Evolutionary conservation across 257 asterid species (phyloP).

Genomic region (Nicotiana paniculata): DNA sequence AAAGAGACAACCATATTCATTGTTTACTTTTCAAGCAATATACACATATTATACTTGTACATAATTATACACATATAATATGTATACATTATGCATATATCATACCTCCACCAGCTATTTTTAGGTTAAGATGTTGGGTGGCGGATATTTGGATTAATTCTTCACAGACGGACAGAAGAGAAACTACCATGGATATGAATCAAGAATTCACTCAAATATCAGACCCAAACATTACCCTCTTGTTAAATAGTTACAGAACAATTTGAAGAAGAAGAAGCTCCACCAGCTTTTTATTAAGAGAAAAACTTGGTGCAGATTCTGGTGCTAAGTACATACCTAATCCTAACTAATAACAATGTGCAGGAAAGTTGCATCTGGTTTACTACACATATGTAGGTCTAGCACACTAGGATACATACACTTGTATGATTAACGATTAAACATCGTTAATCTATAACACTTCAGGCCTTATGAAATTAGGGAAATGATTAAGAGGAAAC

Average conservation of each 20-base stretch:
- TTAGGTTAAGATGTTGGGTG: too few species aligned
- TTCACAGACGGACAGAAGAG: not conserved
- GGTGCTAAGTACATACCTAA: not conserved
- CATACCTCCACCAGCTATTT: too few species aligned
- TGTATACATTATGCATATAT: too few species aligned
- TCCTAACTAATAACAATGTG: not conserved
- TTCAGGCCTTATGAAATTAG: slow-evolving; percentile 13
- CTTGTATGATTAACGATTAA: not conserved
- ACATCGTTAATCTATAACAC: not conserved
- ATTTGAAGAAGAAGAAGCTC: not conserved
- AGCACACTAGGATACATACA: slow-evolving; percentile 32
- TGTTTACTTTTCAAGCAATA: too few species aligned
- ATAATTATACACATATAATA: too few species aligned
- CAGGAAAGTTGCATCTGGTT: slow-evolving; percentile 6
- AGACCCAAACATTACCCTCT: not conserved
- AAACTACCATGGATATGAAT: not conserved
- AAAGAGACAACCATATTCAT: too few species aligned
- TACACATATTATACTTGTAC: too few species aligned
- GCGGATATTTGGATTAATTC: too few species aligned
- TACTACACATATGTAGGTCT: slow-evolving; percentile 23
- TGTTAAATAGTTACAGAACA: not conserved
- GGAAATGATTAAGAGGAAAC: slow-evolving; percentile 38
- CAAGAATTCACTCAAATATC: not conserved
- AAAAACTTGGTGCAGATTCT: slow-evolving; percentile 1
- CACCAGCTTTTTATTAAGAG: slow-evolving; percentile 1